Evolutionary conservation across 2,329 filamentous ascomycete species (phyloP), one percentile per base, ranked within the genome.

Genomic region (Fusarium annulatum): DNA sequence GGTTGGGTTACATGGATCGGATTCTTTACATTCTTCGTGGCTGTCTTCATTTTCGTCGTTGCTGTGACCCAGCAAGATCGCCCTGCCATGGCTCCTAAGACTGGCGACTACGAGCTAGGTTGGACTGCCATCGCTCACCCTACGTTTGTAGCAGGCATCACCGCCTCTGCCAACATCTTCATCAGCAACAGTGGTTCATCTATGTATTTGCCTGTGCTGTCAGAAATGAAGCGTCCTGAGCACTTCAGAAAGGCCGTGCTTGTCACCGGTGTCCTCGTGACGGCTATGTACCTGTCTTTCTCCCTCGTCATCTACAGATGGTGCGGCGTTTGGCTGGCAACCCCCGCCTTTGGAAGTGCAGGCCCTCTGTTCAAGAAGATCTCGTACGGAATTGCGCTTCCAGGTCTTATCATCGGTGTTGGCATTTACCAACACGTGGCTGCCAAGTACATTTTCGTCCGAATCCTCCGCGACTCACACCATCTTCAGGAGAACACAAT

Each of bases 141-240:
- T 10, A 60, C 57, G 1, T 60, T 60, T 19, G 36, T 60, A 14
- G 57, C 45, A 0, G 57, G 57, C 6, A 60, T 60, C 12, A 60
- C 57, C 9, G 57, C 57, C 1, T 53, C 57, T 21, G 57, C 57
- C 21, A 60, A 60, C 9, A 60, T 60, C 8, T 89, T 90, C 76
- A 85, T 88, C 51, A 87, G 86, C 7, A 84, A 82, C 6, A 85
- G 87, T 1, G 88, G 85, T 10, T 73, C 74, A 21, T 73, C 69
- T 15, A 68, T 76, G 59, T 78, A 71, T 51, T 60, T 77, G 1
- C n/a, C 88, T 85, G 7, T 85, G 82, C 88, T 90, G 62, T 85
- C 85, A 1, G 89, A 91, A 79, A 90, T 91, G 73, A 51, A 23
- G n/a, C 57, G 28, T 11, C 57, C 57, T 4, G 57, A 60, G 21